Evolutionary conservation across 2,329 filamentous ascomycete genomes (phyloP).

Genomic region (Trichoderma citrinoviride): DNA sequence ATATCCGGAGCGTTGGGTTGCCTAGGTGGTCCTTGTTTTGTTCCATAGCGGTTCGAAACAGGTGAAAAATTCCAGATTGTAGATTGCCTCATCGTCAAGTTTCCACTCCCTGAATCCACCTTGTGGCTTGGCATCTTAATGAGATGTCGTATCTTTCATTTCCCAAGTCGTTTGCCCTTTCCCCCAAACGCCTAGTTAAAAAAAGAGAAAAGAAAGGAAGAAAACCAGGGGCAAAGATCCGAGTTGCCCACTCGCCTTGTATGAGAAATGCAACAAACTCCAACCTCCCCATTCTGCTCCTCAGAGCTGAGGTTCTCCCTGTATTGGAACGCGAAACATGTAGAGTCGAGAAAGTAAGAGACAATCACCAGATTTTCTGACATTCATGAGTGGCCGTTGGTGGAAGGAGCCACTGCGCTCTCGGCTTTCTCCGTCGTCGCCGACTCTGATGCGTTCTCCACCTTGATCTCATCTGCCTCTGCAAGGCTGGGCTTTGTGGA

Average conservation of each 20-base stretch:
- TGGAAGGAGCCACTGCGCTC: constrained; percentile 28
- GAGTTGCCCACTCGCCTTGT: constrained; percentile 15
- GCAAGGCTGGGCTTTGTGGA: constrained; percentile 37
- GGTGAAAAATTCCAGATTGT: not conserved
- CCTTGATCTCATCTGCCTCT: constrained; percentile 39
- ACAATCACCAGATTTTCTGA: constrained; percentile 28
- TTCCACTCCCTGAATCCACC: not conserved
- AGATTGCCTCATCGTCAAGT: not conserved
- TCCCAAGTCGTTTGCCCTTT: not conserved
- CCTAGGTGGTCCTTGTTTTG: not conserved
- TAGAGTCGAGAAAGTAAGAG: constrained; percentile 23
- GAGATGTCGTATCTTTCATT: constrained; percentile 8
- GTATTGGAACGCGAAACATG: constrained; percentile 23
- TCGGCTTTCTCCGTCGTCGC: constrained; percentile 32
- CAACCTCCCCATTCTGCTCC: constrained; percentile 31
- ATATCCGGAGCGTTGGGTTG: constrained; percentile 5
- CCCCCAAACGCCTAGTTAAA: constrained; percentile 2
- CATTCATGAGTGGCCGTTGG: constrained; percentile 31
- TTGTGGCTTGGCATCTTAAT: constrained; percentile 8
- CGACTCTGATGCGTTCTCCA: constrained; percentile 36
- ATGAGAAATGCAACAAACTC: constrained; percentile 26
- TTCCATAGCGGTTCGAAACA: not conserved
- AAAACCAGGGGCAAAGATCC: not conserved
- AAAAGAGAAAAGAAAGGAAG: not conserved
- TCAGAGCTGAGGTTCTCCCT: constrained; percentile 24